Base-by-base conservation (phyloP, 1,284 basidiomycete genomes). In the Fistulinella cinereoalba region DNA sequence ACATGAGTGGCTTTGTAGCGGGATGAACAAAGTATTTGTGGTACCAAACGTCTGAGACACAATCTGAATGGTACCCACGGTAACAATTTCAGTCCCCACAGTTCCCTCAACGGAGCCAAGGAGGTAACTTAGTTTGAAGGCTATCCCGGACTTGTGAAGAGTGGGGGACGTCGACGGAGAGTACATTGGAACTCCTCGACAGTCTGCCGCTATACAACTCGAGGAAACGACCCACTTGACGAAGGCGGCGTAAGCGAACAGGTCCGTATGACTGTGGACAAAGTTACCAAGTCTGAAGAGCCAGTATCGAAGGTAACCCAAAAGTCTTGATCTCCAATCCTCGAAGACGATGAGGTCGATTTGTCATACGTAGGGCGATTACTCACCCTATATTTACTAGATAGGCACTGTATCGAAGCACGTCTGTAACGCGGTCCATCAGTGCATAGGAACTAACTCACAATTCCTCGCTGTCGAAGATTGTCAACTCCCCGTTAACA, bases 61-160 rank as follows among this genome's bases (percentile, higher is more conserved):
- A 45, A 73, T 57, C 53, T 72, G 64, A 54, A 70, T 76, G 12
- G 63, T 49, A 15, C 77, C 78, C 7, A 80, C 46, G 7, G 67
- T 65, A 23, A 80, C 60, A 1, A 63, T 69, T 38, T 79, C 78
- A 11, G 65, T 68, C 12, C 63, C 74, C 8, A 78, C 65, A 13
- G 55, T 50, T 9, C 77, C 77, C 34, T 65, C 61, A 11, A 76
- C 78, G 23, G 70, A 70, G 31, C 78, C 78, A 21, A 69, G 54
- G 33, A 80, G 67, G 55, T 80, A 80, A 37, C 61, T 23, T 19
- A 79, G 64, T 24, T 60, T 56, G 54, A 80, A 80, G 9, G 60
- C 54, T 2, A 46, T 48, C 34, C 64, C 49, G 15, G 71, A 65
- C 34, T 61, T 37, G 3, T 51, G 55, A 22, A 76, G 58, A 7